These are phyloP conservation scores for Delitschia confertaspora DNA, from an alignment of 495 filamentous ascomycete species.

Conservation along the genomic window DNA sequence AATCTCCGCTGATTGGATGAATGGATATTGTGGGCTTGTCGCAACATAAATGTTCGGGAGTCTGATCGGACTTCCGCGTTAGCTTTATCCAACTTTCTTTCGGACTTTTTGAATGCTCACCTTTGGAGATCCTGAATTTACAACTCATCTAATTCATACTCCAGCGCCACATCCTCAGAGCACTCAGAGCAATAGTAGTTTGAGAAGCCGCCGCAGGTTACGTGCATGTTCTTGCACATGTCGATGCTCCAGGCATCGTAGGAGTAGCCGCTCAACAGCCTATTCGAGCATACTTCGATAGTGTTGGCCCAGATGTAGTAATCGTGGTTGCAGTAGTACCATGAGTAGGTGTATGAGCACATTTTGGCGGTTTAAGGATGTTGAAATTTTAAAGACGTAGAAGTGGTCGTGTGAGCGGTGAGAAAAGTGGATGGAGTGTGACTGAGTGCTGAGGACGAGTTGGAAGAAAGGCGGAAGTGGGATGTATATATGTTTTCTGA, in stretches of 20 bases:
- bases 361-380: too few relatives aligned
- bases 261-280: slow-evolving; percentile 32
- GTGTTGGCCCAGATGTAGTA: slow-evolving; percentile 32
- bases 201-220: slow-evolving; percentile 30
- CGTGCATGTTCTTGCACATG: slow-evolving; percentile 34
- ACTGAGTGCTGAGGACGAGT: too few relatives aligned
- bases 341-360: slow-evolving; percentile 32
- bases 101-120: too few relatives aligned
- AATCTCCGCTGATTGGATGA: background rate
- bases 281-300: slow-evolving; percentile 30
- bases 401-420: too few relatives aligned
- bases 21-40: background rate
- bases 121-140: too few relatives aligned
- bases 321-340: slow-evolving; percentile 35
- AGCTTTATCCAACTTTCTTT: too few relatives aligned
- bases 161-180: slow-evolving; percentile 29
- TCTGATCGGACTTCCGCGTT: too few relatives aligned
- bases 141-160: slow-evolving; percentile 30
- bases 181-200: slow-evolving; percentile 33
- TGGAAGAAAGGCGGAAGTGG: too few relatives aligned
- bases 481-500: too few relatives aligned
- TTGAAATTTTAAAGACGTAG: too few relatives aligned
- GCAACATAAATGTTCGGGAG: too few relatives aligned
- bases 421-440: too few relatives aligned
- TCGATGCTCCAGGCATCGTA: slow-evolving; percentile 35